These are phyloP conservation scores for Dovyalis caffra DNA, from an alignment of 345 rosid genomes.

Conservation along the genomic window DNA sequence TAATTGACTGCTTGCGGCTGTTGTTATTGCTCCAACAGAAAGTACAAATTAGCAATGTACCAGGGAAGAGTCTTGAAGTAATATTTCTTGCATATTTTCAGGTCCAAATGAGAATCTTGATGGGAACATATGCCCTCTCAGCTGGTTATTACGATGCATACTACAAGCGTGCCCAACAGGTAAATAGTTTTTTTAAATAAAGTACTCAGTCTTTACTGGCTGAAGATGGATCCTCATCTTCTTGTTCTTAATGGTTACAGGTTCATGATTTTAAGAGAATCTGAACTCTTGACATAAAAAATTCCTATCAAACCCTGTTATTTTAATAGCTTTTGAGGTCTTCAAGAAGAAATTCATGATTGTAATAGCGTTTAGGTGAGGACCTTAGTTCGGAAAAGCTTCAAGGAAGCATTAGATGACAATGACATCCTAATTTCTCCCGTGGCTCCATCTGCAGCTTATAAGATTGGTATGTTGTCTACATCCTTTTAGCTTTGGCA, in stretches of 20 bases:
- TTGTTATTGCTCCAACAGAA: too few species aligned
- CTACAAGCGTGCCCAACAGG: constrained; percentile 95
- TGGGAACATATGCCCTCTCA: constrained; percentile 96
- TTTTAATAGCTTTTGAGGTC: background rate
- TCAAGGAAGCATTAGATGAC: constrained; percentile 62
- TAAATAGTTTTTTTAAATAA: constrained; percentile 15
- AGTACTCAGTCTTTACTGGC: background rate
- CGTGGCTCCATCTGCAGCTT: constrained; percentile 90
- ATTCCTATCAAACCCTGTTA: background rate
- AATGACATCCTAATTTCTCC: constrained; percentile 89
- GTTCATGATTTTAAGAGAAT: background rate
- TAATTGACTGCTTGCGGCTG: too few species aligned
- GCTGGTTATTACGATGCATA: constrained; percentile 95
- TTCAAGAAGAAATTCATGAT: constrained; percentile 30
- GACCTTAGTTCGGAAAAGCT: constrained; percentile 66
- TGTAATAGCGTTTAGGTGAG: constrained; percentile 57
- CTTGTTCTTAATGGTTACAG: background rate
- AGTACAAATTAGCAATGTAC: too few species aligned
- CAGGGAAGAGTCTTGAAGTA: background rate
- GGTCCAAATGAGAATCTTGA: constrained; percentile 95
- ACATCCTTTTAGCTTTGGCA: background rate
- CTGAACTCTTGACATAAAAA: background rate
- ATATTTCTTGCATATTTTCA: constrained; percentile 22
- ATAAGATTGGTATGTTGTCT: constrained; percentile 61
- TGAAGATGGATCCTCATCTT: background rate